Evolutionary conservation across 2,329 filamentous ascomycete species (phyloP), one percentile per base, ranked within the genome.

Genomic region (Escovopsis sp.): DNA sequence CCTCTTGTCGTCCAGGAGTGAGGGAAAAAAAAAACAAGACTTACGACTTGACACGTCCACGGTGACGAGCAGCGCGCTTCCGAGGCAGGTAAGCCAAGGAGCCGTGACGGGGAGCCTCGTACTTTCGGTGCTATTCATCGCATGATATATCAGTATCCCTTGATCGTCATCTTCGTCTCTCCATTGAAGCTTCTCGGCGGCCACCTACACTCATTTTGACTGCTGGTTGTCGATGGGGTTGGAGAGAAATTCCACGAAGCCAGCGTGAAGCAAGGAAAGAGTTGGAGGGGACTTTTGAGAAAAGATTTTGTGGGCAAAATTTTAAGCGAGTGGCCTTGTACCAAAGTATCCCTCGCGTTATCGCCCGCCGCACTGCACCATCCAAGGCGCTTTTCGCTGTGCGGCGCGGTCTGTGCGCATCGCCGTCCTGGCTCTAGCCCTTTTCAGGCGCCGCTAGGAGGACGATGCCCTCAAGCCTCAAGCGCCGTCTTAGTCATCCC

Each of bases 41-140:
- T 79, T 75, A 94, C 87, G 82, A 87, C 86, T 95, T 95, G 67
- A 95, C 89, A 79, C 94, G 94, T 68, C 89, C 89, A 60, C 89
- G 76, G 73, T 96, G 88, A 62, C 88, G 79, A 68, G 87, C 77
- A 61, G 87, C 86, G 65, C 89, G 82, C 86, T 95, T 95, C 64
- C 84, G 72, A 53, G 84, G 84, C 62, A 91, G 70, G 72, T 79
- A 89, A 57, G 83, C 84, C 67, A 96, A 75, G 64, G 84, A 88
- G 66, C 89, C 91, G 75, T 96, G 89, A 67, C 89, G 84, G 65
- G 88, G 88, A 66, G 88, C 88, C 79, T 93, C 71, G 62, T 66
- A 74, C 69, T 75, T 73, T 57, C 70, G 67, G 65, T 73, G 70
- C 64, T 64, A 42, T 53, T 30, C 46, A n/a, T 53, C 40, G 50